Evolutionary conservation across 1,284 basidiomycete species (phyloP).

Genomic region (Trametes versicolor): DNA sequence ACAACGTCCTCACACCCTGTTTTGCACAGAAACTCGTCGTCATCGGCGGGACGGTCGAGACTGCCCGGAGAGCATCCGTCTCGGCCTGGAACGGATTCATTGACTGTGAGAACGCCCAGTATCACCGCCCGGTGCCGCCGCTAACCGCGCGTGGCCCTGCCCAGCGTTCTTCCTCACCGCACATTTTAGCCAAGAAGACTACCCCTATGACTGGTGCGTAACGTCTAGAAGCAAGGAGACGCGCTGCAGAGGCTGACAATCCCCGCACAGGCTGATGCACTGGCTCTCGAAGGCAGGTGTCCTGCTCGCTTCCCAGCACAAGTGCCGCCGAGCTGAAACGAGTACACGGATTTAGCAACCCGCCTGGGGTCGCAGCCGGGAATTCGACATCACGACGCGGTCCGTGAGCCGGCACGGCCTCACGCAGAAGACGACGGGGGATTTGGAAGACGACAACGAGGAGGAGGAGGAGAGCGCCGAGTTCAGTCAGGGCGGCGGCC

Average conservation of each 20-base stretch:
- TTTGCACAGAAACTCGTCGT: conserved; percentile 46
- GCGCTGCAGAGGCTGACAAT: conserved; percentile 22
- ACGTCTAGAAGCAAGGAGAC: conserved; percentile 14
- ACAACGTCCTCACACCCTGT: neutral
- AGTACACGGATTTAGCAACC: conserved; percentile 63
- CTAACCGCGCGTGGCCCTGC: conserved; percentile 20
- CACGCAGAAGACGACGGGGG: conserved; percentile 73
- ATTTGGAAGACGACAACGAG: conserved; percentile 81
- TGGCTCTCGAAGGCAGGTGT: conserved; percentile 78
- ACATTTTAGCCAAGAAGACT: conserved; percentile 86
- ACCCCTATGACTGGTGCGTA: conserved; percentile 82
- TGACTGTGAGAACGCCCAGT: conserved; percentile 65
- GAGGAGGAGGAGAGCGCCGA: conserved; percentile 62
- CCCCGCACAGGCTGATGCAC: conserved; percentile 75
- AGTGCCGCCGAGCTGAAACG: conserved; percentile 24
- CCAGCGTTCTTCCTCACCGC: conserved; percentile 87
- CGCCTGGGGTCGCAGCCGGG: conserved; percentile 83
- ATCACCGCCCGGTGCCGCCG: conserved; percentile 13
- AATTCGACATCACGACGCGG: conserved; percentile 88
- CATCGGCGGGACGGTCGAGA: conserved; percentile 46
- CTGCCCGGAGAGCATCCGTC: conserved; percentile 57
- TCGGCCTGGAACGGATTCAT: conserved; percentile 89
- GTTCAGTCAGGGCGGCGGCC: conserved; percentile 67
- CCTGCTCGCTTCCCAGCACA: conserved; percentile 22
- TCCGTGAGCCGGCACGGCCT: conserved; percentile 68